Percentiles rank a stretch among this genome's conserved stretches.
Conservation (phyloP, 176 grass and related monocot genomes). For the Eragrostis curvula region DNA sequence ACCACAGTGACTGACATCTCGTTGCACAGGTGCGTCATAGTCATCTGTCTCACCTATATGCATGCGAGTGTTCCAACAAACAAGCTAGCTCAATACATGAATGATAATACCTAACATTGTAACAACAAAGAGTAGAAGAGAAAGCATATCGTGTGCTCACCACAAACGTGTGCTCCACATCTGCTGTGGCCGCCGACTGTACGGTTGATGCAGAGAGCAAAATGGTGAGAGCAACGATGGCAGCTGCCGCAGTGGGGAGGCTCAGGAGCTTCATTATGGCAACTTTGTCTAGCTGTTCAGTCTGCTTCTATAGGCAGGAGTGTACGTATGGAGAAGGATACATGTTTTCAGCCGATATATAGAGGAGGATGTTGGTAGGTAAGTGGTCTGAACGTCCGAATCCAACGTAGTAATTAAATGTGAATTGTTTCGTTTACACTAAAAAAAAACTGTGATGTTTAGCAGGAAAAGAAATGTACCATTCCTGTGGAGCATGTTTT, state of each 20-base stretch:
- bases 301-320: not conserved
- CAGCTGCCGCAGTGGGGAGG: not conserved
- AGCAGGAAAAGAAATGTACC: not conserved
- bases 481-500: not conserved
- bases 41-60: not conserved
- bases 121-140: not conserved
- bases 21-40: not conserved
- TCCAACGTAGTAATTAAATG: not conserved
- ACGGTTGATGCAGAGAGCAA: not conserved
- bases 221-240: not conserved
- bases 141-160: not conserved
- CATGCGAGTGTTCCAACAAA: not conserved
- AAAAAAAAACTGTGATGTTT: too few species aligned
- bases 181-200: not conserved
- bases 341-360: not conserved
- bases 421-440: too few species aligned
- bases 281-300: not conserved
- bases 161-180: not conserved
- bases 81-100: not conserved
- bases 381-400: not conserved
- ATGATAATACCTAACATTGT: not conserved
- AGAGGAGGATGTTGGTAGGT: not conserved
- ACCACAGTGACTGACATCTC: slow-evolving; percentile 30
- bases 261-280: not conserved
- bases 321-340: not conserved